Conservation (phyloP, 2,329 filamentous ascomycete genomes). For the Alternaria gansuensis region DNA sequence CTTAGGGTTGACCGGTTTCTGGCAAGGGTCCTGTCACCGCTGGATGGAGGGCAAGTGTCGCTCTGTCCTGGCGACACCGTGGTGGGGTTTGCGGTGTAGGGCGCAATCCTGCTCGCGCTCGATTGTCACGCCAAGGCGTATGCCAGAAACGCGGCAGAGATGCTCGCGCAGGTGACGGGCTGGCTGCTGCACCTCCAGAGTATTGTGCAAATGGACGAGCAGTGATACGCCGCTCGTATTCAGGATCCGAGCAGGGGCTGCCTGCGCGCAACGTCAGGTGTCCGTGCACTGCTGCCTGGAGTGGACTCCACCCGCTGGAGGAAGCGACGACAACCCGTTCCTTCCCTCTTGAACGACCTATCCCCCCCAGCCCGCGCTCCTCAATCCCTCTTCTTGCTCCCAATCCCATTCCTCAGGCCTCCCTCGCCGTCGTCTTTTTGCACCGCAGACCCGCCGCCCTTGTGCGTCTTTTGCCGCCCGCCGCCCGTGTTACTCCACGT, state of each 20-base stretch:
- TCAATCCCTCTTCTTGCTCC: slow-evolving; percentile 27
- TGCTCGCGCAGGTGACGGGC: background rate
- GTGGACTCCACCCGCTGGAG: slow-evolving; percentile 9
- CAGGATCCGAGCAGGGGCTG: slow-evolving; percentile 20
- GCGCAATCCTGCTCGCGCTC: background rate
- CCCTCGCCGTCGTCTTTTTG: slow-evolving; percentile 31
- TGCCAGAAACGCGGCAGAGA: slow-evolving; percentile 1
- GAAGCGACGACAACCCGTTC: slow-evolving; percentile 28
- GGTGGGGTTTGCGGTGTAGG: slow-evolving; percentile 8
- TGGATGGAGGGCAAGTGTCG: background rate
- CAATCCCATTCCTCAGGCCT: slow-evolving; percentile 43
- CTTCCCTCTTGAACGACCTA: slow-evolving; percentile 31
- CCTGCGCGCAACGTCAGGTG: slow-evolving; percentile 7
- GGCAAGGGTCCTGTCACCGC: slow-evolving; percentile 16
- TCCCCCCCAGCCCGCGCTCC: slow-evolving; percentile 29
- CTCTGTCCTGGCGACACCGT: slow-evolving; percentile 1
- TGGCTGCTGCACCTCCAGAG: background rate
- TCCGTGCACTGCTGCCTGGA: slow-evolving; percentile 11
- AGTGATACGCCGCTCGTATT: slow-evolving; percentile 28
- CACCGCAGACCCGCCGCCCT: slow-evolving; percentile 36
- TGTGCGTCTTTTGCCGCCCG: slow-evolving; percentile 37
- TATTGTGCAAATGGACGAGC: slow-evolving; percentile 27
- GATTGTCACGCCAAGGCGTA: background rate
- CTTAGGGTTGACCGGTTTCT: slow-evolving; percentile 33
- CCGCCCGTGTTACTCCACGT: slow-evolving; percentile 41